phyloP scores from a whole-genome alignment of 768 basidiomycete genomes.

The Psilocybe cyanescens region DNA sequence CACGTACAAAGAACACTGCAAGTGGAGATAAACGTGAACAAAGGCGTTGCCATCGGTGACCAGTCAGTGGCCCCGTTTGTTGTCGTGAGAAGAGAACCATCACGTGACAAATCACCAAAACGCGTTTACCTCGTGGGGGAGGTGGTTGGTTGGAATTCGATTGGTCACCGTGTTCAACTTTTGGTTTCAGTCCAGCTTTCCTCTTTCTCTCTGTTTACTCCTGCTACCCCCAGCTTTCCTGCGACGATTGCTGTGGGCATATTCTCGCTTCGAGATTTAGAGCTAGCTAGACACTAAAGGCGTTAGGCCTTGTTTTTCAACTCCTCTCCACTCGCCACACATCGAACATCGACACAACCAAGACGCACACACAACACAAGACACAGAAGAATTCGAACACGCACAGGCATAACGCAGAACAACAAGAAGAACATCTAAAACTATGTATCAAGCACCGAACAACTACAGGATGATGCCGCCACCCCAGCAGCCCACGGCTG shows the following conservation, averaged over 20 bases:
- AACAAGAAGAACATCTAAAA: background rate
- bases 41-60: background rate
- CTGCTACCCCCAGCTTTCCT: no score
- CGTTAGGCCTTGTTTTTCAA: slow-evolving; percentile 45
- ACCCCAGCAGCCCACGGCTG: slow-evolving; percentile 24
- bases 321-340: no score
- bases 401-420: background rate
- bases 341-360: no score
- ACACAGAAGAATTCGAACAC: background rate
- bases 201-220: background rate
- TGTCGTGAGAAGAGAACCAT: slow-evolving; percentile 20
- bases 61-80: background rate
- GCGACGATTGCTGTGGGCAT: no score
- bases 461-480: slow-evolving; percentile 31
- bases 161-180: slow-evolving; percentile 16
- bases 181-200: slow-evolving; percentile 15
- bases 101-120: slow-evolving; percentile 28
- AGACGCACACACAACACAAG: background rate
- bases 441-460: slow-evolving; percentile 39
- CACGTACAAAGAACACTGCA: no score
- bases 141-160: background rate
- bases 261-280: background rate
- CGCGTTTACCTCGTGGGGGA: slow-evolving; percentile 28
- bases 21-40: no score
- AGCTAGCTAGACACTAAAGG: slow-evolving; percentile 24